Evolutionary conservation across 129 eudicot genomes (phyloP).

Genomic region (Smallanthus sonchifolius): DNA sequence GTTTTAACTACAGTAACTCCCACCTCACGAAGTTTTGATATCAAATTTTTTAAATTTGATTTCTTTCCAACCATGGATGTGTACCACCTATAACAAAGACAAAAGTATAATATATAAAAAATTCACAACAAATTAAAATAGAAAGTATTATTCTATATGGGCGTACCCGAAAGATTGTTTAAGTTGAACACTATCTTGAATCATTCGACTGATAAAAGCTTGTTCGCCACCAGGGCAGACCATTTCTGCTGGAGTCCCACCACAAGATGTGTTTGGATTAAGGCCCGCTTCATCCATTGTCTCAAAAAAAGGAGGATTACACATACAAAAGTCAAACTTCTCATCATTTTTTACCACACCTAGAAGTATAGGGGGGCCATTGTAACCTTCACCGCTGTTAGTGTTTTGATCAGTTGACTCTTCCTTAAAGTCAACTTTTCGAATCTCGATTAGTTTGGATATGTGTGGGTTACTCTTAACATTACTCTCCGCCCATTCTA

Average conservation of each 20-base stretch:
- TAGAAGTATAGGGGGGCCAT: constrained; percentile 59
- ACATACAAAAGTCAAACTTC: constrained; percentile 93
- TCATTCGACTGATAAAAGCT: constrained; percentile 75
- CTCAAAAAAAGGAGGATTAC: constrained; percentile 97
- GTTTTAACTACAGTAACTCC: constrained; percentile 83
- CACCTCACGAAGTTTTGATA: constrained; percentile 57
- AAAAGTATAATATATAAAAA: background rate
- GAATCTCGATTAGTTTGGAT: constrained; percentile 67
- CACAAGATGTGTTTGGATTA: constrained; percentile 96
- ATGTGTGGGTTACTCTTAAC: constrained; percentile 75
- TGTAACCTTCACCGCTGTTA: constrained; percentile 30
- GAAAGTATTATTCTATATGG: background rate
- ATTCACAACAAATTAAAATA: background rate
- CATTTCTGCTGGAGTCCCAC: constrained; percentile 94
- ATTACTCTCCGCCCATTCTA: constrained; percentile 85
- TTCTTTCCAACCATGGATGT: constrained; percentile 95
- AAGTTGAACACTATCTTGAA: constrained; percentile 67
- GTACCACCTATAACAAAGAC: constrained; percentile 62
- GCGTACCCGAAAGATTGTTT: constrained; percentile 65
- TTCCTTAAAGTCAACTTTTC: constrained; percentile 45
- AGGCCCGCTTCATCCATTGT: constrained; percentile 80
- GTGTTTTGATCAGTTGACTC: constrained; percentile 14
- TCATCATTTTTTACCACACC: constrained; percentile 75
- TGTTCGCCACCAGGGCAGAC: constrained; percentile 93
- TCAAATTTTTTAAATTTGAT: constrained; percentile 60